Evolutionary conservation across 2,329 filamentous ascomycete species (phyloP).

Genomic region (Sphaerulina musiva): DNA sequence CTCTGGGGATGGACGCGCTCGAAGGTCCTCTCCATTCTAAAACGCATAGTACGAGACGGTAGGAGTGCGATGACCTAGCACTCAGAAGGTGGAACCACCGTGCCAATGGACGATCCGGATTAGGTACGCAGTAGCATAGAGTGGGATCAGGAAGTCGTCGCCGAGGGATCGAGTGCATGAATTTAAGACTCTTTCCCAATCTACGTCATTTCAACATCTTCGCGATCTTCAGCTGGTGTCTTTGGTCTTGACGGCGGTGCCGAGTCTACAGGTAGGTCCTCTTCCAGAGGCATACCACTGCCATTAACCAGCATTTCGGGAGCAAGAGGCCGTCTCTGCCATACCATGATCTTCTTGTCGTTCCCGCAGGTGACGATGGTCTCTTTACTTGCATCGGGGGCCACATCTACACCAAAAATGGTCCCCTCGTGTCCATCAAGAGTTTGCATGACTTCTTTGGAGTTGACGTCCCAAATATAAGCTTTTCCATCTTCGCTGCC

Average conservation of each 20-base stretch:
- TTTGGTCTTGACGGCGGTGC: slow-evolving; percentile 12
- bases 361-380: slow-evolving; percentile 56
- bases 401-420: slow-evolving; percentile 56
- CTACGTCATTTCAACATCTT: slow-evolving; percentile 10
- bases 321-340: slow-evolving; percentile 39
- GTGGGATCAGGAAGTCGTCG: no score
- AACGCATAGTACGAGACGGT: no score
- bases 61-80: no score
- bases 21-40: no score
- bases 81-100: no score
- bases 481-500: slow-evolving; percentile 84
- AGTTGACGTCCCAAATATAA: slow-evolving; percentile 83
- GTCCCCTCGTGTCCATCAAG: slow-evolving; percentile 52
- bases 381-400: slow-evolving; percentile 41
- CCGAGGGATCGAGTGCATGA: no score
- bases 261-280: background rate
- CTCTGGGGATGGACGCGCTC: no score
- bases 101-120: no score
- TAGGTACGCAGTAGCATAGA: no score
- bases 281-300: background rate
- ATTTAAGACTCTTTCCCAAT: background rate
- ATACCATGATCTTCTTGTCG: slow-evolving; percentile 57
- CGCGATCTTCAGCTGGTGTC: background rate
- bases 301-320: slow-evolving; percentile 8
- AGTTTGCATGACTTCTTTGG: slow-evolving; percentile 72